phyloP scores from a whole-genome alignment of 805 yeast species.

The Wickerhamiella occidentalis region DNA sequence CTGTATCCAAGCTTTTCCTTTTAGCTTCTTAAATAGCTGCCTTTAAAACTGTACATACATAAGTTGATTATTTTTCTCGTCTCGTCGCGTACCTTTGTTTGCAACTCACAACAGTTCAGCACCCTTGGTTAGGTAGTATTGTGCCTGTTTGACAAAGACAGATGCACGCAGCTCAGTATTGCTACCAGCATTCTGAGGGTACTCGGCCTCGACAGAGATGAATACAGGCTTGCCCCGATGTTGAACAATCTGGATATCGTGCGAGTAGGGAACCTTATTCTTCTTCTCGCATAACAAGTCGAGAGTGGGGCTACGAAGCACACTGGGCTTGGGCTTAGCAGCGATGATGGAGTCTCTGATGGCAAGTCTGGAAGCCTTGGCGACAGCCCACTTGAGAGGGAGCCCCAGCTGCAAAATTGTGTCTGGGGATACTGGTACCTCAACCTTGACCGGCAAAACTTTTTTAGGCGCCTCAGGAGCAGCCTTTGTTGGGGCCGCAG shows the following conservation, averaged over 20 bases:
- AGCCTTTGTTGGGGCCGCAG: slow-evolving; percentile 25
- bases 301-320: slow-evolving; percentile 45
- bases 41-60: background rate
- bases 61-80: background rate
- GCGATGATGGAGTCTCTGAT: slow-evolving; percentile 29
- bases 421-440: slow-evolving; percentile 16
- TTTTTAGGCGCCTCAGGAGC: slow-evolving; percentile 17
- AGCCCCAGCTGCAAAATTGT: slow-evolving; percentile 20
- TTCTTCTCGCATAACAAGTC: slow-evolving; percentile 44
- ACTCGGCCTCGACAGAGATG: slow-evolving; percentile 16
- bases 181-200: slow-evolving; percentile 12
- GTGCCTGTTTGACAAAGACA: slow-evolving; percentile 13
- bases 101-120: background rate
- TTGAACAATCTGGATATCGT: slow-evolving; percentile 11
- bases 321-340: slow-evolving; percentile 30
- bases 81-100: background rate
- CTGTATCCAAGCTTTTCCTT: too few relatives aligned
- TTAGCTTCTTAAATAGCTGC: background rate
- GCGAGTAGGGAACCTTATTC: slow-evolving; percentile 32
- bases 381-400: slow-evolving; percentile 27
- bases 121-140: slow-evolving; percentile 7
- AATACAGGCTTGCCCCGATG: slow-evolving; percentile 17
- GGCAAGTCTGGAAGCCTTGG: slow-evolving; percentile 33
- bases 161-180: slow-evolving; percentile 12
- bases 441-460: slow-evolving; percentile 14